A percentile compares a stretch with the other conserved stretches of the same genome.
Evolutionary conservation across 768 basidiomycete species (phyloP).

Genomic region (Agaricus subrufescens): DNA sequence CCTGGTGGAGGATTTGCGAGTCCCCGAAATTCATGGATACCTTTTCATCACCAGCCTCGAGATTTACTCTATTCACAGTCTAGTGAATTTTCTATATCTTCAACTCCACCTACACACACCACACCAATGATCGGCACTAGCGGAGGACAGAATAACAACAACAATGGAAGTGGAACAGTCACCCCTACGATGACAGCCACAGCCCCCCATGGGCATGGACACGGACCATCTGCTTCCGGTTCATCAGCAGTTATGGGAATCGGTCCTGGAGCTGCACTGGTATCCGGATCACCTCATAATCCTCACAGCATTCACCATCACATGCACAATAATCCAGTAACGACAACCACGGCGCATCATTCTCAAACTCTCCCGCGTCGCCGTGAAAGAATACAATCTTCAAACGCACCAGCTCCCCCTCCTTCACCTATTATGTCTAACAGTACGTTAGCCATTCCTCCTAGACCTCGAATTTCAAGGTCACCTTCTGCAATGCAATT

Average conservation of each 20-base stretch:
- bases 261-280: background rate
- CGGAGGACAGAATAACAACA: background rate
- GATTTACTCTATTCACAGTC: slow-evolving; percentile 18
- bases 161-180: background rate
- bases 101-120: slow-evolving; percentile 6
- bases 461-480: slow-evolving; percentile 47
- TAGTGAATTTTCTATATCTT: background rate
- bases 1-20: background rate
- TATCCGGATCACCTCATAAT: background rate
- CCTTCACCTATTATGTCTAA: slow-evolving; percentile 35
- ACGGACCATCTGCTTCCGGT: slow-evolving; percentile 1
- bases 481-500: slow-evolving; percentile 54
- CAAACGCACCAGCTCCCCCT: slow-evolving; percentile 31
- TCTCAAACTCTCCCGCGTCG: background rate
- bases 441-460: slow-evolving; percentile 24
- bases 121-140: slow-evolving; percentile 10
- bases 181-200: slow-evolving; percentile 1
- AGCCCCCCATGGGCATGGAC: background rate
- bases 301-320: too few relatives aligned
- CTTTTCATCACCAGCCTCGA: slow-evolving; percentile 25
- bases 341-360: too few relatives aligned
- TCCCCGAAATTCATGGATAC: slow-evolving; percentile 43
- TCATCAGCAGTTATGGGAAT: background rate
- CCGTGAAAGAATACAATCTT: slow-evolving; percentile 31
- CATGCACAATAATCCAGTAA: too few relatives aligned